Evolutionary conservation across 164 flowering plant species (phyloP).

Genomic region (Nelumbo lutea): DNA sequence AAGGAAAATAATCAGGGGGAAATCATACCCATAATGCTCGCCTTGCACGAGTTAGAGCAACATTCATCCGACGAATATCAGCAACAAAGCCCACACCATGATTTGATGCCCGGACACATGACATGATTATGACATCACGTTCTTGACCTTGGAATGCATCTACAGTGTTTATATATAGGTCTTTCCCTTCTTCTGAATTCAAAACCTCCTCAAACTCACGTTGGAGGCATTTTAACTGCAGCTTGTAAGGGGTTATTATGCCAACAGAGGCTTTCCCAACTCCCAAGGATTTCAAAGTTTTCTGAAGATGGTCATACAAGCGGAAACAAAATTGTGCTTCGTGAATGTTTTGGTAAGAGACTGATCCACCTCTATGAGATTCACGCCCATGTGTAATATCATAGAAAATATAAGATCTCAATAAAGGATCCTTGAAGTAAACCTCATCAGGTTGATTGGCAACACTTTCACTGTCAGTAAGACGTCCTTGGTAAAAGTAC

Average conservation of each 20-base stretch:
- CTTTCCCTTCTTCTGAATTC: constrained; percentile 66
- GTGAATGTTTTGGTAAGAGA: constrained; percentile 57
- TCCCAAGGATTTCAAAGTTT: constrained; percentile 45
- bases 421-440: constrained; percentile 52
- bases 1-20: not conserved
- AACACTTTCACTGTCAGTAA: constrained; percentile 65
- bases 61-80: constrained; percentile 78
- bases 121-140: constrained; percentile 79
- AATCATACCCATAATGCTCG: constrained; percentile 68
- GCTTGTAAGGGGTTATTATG: constrained; percentile 74
- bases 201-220: constrained; percentile 59
- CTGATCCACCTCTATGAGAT: constrained; percentile 70
- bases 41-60: constrained; percentile 71
- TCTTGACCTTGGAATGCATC: constrained; percentile 87
- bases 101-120: constrained; percentile 70
- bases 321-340: constrained; percentile 69
- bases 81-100: constrained; percentile 83
- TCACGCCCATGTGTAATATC: constrained; percentile 71
- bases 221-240: constrained; percentile 65
- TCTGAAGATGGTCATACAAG: constrained; percentile 61
- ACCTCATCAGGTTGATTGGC: constrained; percentile 51
- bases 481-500: constrained; percentile 74
- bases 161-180: constrained; percentile 67
- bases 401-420: constrained; percentile 58
- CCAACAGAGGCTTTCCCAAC: constrained; percentile 55